These are phyloP conservation scores for Picochlorum sp. DNA, from an alignment of 139 green algal species.

Conservation along the genomic window DNA sequence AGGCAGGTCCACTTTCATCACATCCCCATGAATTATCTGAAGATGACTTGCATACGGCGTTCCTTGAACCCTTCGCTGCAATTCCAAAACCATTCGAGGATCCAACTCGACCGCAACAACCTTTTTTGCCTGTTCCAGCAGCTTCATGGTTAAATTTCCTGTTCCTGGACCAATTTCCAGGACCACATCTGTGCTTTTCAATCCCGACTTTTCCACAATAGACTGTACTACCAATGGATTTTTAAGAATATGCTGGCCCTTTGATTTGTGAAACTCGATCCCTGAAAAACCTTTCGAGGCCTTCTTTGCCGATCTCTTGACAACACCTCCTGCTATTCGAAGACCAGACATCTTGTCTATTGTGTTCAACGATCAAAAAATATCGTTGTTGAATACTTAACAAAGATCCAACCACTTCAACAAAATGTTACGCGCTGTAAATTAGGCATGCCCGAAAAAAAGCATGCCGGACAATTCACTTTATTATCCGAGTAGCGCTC, in stretches of 20 bases:
- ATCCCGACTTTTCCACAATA: constrained; percentile 93
- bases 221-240: constrained; percentile 91
- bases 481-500: too few relatives aligned
- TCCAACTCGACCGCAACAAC: constrained; percentile 95
- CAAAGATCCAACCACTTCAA: too few relatives aligned
- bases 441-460: too few relatives aligned
- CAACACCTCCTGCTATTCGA: constrained; percentile 56
- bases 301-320: constrained; percentile 57
- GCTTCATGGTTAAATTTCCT: constrained; percentile 92
- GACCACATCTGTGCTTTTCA: constrained; percentile 94
- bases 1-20: constrained; percentile 83
- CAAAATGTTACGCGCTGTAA: too few relatives aligned
- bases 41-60: constrained; percentile 65
- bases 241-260: constrained; percentile 98
- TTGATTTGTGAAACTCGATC: constrained; percentile 96
- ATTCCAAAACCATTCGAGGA: constrained; percentile 93
- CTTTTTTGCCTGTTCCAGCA: constrained; percentile 90
- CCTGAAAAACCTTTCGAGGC: constrained; percentile 48
- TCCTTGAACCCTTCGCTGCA: constrained; percentile 82
- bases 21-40: constrained; percentile 91
- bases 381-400: too few relatives aligned
- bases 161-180: constrained; percentile 97
- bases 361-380: too few relatives aligned
- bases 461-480: too few relatives aligned
- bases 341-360: constrained; percentile 36